Conservation (phyloP, 306 rosid species). For the Rubus idaeus region DNA sequence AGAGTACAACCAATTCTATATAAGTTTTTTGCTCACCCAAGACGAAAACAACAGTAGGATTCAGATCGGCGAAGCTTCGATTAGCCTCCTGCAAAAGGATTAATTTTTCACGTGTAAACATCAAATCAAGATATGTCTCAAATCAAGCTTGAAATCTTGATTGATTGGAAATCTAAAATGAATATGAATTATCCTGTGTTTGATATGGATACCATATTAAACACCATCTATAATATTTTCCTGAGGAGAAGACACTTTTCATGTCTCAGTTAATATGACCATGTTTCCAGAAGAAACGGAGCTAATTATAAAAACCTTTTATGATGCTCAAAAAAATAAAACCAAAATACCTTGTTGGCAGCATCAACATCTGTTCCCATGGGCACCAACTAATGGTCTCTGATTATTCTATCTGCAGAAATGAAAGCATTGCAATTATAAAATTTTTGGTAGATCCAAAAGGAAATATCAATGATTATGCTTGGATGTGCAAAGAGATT, state of each 20-base stretch:
- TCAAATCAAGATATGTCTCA: background rate
- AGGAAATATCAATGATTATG: background rate
- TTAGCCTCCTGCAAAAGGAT: slow-evolving; percentile 50
- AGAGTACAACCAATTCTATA: slow-evolving; percentile 10
- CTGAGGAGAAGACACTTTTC: background rate
- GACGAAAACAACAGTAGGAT: slow-evolving; percentile 86
- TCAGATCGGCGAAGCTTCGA: slow-evolving; percentile 56
- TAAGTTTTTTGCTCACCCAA: slow-evolving; percentile 60
- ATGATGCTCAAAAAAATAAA: slow-evolving; percentile 1
- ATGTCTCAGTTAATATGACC: slow-evolving; percentile 1
- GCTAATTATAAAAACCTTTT: slow-evolving; percentile 16
- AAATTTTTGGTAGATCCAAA: background rate
- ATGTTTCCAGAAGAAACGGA: slow-evolving; percentile 13
- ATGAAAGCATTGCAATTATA: slow-evolving; percentile 1
- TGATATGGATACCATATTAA: background rate
- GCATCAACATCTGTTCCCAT: slow-evolving; percentile 79
- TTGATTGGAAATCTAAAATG: background rate
- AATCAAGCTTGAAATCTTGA: background rate
- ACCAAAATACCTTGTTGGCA: slow-evolving; percentile 48
- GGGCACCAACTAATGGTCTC: slow-evolving; percentile 32
- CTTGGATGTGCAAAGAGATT: background rate
- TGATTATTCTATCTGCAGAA: slow-evolving; percentile 35
- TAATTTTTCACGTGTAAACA: background rate
- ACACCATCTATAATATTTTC: background rate
- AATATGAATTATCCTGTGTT: background rate